Percentiles rank a stretch among this genome's conserved stretches.
Conservation (phyloP, 2,329 filamentous ascomycete species). For the Claviceps fusiformis region DNA sequence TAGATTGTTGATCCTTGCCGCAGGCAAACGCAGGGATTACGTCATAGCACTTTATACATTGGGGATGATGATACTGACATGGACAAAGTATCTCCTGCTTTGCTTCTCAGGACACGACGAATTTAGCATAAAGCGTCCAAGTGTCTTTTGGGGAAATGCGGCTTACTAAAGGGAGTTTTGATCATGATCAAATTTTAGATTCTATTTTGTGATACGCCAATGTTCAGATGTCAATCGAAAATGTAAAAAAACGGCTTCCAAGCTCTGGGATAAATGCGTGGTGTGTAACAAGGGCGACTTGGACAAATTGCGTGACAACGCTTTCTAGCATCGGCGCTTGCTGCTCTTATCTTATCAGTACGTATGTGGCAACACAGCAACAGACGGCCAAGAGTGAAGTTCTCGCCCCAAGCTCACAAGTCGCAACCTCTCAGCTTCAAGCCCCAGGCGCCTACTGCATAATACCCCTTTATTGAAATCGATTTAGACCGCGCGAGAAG, state of each 20-base stretch:
- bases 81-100: no score
- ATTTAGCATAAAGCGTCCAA: neutral
- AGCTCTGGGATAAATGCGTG: no score
- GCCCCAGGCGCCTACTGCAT: neutral
- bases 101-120: no score
- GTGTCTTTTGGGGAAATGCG: no score
- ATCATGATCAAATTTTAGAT: no score
- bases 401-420: neutral
- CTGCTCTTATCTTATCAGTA: slow-evolving; percentile 3
- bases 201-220: no score
- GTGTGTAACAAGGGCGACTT: neutral
- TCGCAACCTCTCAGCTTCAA: neutral
- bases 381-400: neutral
- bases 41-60: neutral
- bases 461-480: neutral
- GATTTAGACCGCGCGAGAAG: neutral
- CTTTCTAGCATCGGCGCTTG: neutral
- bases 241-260: no score
- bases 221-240: no score
- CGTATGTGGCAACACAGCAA: neutral
- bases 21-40: neutral
- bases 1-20: neutral
- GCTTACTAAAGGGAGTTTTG: no score
- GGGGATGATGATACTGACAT: neutral
- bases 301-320: neutral